Percentiles rank a stretch among this genome's conserved stretches.
phyloP scores from a whole-genome alignment of 164 flowering plant genomes.

The Vitis rupestris region DNA sequence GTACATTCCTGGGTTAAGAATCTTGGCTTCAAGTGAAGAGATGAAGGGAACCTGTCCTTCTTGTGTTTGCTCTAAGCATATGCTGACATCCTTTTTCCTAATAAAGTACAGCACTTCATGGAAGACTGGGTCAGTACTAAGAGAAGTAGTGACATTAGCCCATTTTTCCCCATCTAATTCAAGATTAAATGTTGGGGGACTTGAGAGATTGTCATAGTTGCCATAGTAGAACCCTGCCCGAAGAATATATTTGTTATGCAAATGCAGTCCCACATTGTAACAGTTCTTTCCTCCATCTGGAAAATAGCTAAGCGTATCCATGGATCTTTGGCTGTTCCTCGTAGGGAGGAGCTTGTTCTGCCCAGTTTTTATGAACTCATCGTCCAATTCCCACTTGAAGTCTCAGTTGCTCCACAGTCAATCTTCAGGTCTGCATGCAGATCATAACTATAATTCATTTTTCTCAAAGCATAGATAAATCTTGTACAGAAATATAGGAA shows the following conservation, averaged over 20 bases:
- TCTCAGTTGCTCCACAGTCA: slow-evolving; percentile 4
- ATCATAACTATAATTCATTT: too few relatives aligned
- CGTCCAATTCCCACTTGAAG: too few relatives aligned
- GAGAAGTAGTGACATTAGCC: slow-evolving; percentile 14
- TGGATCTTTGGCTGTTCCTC: background rate
- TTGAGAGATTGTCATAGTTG: slow-evolving; percentile 19
- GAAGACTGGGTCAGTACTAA: background rate
- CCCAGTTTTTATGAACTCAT: too few relatives aligned
- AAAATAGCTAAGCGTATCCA: slow-evolving; percentile 13
- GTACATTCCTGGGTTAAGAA: too few relatives aligned
- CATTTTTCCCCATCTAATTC: slow-evolving; percentile 4
- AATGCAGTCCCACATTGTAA: background rate
- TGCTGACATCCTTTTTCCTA: background rate
- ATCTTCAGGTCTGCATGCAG: background rate
- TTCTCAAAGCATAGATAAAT: too few relatives aligned
- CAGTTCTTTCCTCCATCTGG: slow-evolving; percentile 12
- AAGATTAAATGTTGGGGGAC: slow-evolving; percentile 19
- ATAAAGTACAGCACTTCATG: background rate
- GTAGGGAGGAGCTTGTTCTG: too few relatives aligned
- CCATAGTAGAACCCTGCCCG: slow-evolving; percentile 24
- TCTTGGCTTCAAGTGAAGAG: slow-evolving; percentile 2
- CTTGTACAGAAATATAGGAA: too few relatives aligned
- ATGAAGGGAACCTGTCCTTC: slow-evolving; percentile 11
- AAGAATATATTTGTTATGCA: background rate
- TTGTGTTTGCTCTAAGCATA: slow-evolving; percentile 11